Conservation (phyloP, 768 basidiomycete genomes). For the Boletus bicolor region DNA sequence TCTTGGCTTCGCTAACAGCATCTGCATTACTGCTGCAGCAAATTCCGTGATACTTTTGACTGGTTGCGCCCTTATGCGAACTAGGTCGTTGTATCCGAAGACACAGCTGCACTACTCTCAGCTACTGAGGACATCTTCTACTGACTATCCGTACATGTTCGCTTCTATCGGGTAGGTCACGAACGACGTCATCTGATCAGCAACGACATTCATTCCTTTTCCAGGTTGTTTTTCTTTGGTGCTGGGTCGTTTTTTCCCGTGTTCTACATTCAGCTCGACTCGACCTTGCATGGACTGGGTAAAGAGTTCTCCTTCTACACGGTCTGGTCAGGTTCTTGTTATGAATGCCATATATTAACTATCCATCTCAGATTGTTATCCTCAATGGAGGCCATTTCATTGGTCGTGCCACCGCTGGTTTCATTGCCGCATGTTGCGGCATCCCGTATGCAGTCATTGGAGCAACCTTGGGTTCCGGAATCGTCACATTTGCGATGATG, state of each 20-base stretch:
- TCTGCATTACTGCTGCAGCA: slow-evolving; percentile 43
- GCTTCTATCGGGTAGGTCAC: slow-evolving; percentile 22
- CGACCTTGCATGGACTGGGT: slow-evolving; percentile 45
- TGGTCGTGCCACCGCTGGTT: slow-evolving; percentile 36
- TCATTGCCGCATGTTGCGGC: slow-evolving; percentile 40
- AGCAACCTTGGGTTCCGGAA: slow-evolving; percentile 32
- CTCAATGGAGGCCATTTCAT: slow-evolving; percentile 36
- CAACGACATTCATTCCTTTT: neutral
- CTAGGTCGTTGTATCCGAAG: slow-evolving; percentile 34
- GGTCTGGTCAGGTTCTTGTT: slow-evolving; percentile 30
- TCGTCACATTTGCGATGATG: slow-evolving; percentile 44
- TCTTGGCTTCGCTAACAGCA: slow-evolving; percentile 41
- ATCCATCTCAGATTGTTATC: slow-evolving; percentile 32
- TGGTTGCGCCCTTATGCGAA: slow-evolving; percentile 35
- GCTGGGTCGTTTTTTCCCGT: slow-evolving; percentile 20
- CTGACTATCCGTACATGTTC: slow-evolving; percentile 25
- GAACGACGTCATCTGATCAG: neutral
- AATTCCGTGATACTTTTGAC: slow-evolving; percentile 36
- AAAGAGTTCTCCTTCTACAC: slow-evolving; percentile 52
- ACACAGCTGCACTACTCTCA: slow-evolving; percentile 13
- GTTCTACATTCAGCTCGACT: slow-evolving; percentile 57
- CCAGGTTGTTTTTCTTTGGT: slow-evolving; percentile 18
- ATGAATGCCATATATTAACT: neutral
- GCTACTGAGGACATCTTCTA: slow-evolving; percentile 15
- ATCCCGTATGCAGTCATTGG: slow-evolving; percentile 42